These are phyloP conservation scores for Plasmodium cynomolgi DNA, from an alignment of 169 alveolate genomes.

Conservation along the genomic window DNA sequence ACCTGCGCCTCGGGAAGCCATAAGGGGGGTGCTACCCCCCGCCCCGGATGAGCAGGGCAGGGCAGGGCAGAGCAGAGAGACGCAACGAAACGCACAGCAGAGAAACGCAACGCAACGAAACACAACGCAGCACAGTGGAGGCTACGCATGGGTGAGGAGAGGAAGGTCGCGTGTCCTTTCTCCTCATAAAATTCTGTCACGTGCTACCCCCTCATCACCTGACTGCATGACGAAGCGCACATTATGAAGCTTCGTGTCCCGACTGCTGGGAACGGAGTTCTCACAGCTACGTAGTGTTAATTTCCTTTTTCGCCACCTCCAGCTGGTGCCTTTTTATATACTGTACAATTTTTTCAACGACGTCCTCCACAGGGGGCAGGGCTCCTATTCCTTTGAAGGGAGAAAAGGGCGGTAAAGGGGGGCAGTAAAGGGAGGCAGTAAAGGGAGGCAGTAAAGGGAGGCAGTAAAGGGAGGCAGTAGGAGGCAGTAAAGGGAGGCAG, in stretches of 20 bases:
- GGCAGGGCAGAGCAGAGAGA: no score
- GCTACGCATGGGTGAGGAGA: background rate
- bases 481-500: background rate
- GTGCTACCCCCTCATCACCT: background rate
- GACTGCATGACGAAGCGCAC: background rate
- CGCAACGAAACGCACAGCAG: no score
- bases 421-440: no score
- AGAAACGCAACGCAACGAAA: no score
- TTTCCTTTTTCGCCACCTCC: background rate
- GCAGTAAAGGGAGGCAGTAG: no score
- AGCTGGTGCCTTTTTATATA: background rate
- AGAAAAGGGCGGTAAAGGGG: background rate
- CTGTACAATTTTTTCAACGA: background rate
- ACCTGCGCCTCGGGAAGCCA: constrained; percentile 15
- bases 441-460: background rate
- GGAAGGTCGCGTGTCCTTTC: background rate
- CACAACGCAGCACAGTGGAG: no score
- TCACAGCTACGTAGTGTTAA: background rate
- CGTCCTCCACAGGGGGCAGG: background rate
- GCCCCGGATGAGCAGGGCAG: background rate
- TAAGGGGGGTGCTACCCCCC: background rate
- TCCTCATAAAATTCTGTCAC: background rate
- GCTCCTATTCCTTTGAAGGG: background rate
- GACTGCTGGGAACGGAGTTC: background rate
- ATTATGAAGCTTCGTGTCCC: background rate